Conservation (phyloP, 2,329 filamentous ascomycete species). For the Ceratocystis smalleyi region DNA sequence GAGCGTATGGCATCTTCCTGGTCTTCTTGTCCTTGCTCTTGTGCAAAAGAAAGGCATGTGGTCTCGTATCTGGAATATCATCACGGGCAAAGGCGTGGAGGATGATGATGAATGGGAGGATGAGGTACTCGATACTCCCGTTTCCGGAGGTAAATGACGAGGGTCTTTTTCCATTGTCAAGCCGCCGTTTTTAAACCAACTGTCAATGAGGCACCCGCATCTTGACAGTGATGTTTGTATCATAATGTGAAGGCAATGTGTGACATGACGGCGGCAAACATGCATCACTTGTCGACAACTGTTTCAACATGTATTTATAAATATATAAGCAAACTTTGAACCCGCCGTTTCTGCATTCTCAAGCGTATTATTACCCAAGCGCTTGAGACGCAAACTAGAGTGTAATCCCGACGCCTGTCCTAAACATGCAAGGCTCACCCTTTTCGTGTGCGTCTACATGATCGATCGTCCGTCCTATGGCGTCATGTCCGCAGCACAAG, state of each 20-base stretch:
- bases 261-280: background rate
- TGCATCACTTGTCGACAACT: background rate
- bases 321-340: background rate
- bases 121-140: slow-evolving; percentile 30
- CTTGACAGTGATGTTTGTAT: background rate
- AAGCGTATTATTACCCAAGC: no score
- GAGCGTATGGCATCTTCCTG: slow-evolving; percentile 89
- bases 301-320: background rate
- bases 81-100: slow-evolving; percentile 40
- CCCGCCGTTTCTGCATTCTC: no score
- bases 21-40: slow-evolving; percentile 76
- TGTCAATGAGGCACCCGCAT: background rate
- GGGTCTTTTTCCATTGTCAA: background rate
- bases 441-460: no score
- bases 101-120: slow-evolving; percentile 44
- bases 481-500: no score
- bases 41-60: slow-evolving; percentile 88
- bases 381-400: no score
- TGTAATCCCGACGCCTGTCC: no score
- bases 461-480: no score
- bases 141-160: slow-evolving; percentile 1
- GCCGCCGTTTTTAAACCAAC: background rate
- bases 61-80: slow-evolving; percentile 60
- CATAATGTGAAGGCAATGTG: background rate
- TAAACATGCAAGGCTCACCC: no score